phyloP scores from a whole-genome alignment of 208 protist genomes.

The Wallacemonas sp. region DNA sequence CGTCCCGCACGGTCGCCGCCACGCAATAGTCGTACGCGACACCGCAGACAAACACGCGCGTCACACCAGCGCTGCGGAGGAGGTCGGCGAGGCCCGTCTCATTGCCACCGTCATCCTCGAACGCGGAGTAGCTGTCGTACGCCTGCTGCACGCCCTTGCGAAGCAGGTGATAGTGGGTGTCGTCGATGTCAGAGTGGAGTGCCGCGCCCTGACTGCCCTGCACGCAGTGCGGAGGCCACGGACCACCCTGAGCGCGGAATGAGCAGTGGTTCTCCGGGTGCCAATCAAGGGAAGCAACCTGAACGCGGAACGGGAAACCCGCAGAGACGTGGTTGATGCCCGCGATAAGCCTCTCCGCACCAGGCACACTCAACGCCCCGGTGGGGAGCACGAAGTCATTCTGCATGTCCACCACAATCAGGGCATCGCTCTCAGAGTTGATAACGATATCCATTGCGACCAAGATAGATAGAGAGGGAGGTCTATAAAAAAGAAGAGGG shows the following conservation, averaged over 20 bases:
- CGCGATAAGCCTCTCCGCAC: conserved; percentile 28
- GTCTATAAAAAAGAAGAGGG: no score
- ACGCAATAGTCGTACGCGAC: conserved; percentile 78
- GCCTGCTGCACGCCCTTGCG: conserved; percentile 36
- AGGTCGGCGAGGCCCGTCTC: conserved; percentile 41
- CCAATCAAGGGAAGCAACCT: conserved; percentile 67
- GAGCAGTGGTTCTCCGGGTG: conserved; percentile 64
- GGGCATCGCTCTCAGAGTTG: conserved; percentile 32
- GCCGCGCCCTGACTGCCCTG: conserved; percentile 39
- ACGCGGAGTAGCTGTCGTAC: conserved; percentile 71
- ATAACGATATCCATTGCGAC: conserved; percentile 11
- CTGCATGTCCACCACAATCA: conserved; percentile 73
- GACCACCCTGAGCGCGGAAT: conserved; percentile 44
- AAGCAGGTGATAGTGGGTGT: conserved; percentile 21
- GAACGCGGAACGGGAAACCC: conserved; percentile 28
- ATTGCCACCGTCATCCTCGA: conserved; percentile 36
- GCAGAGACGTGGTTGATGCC: conserved; percentile 46
- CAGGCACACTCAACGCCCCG: conserved; percentile 44
- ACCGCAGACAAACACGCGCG: conserved; percentile 65
- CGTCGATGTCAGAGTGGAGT: conserved; percentile 34
- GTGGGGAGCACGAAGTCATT: conserved; percentile 59
- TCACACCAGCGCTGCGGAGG: conserved; percentile 41
- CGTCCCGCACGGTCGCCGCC: conserved; percentile 54
- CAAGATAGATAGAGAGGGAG: no score
- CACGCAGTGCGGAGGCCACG: conserved; percentile 68